Percentiles rank a stretch among this genome's conserved stretches.
Evolutionary conservation across 108 stramenopile genomes (phyloP).

Genomic region (Epithemia pelagica): DNA sequence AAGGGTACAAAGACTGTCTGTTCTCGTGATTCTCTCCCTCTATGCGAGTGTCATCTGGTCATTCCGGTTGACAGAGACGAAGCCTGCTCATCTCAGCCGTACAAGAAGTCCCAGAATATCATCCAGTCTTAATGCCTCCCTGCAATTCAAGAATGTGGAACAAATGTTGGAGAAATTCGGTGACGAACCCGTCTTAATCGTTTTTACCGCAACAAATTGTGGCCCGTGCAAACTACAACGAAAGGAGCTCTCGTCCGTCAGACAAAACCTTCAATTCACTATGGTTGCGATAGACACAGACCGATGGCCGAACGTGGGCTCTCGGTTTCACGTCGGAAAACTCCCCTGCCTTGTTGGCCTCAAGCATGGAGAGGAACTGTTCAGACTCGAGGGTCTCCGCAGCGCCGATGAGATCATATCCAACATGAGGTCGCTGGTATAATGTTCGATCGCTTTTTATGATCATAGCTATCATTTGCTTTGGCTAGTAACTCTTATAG

Average conservation of each 20-base stretch:
- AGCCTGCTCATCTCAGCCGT: too few relatives aligned
- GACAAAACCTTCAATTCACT: conserved; percentile 21
- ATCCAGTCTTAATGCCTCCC: neutral
- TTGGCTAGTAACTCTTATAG: too few relatives aligned
- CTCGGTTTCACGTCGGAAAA: conserved; percentile 40
- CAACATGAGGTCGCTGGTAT: neutral
- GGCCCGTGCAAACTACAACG: conserved; percentile 66
- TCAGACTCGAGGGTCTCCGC: conserved; percentile 50
- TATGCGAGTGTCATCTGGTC: too few relatives aligned
- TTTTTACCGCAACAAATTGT: conserved; percentile 50
- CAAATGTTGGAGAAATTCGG: conserved; percentile 50
- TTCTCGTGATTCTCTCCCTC: too few relatives aligned
- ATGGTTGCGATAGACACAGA: conserved; percentile 58
- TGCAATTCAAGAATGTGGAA: conserved; percentile 65
- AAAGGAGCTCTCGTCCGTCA: conserved; percentile 26
- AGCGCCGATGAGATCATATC: conserved; percentile 31
- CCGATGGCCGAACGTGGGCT: conserved; percentile 55
- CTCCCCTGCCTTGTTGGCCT: conserved; percentile 59
- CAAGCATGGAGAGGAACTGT: conserved; percentile 33
- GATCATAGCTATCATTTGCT: too few relatives aligned
- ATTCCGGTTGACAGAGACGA: too few relatives aligned
- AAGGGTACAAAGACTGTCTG: too few relatives aligned
- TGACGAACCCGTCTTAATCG: conserved; percentile 36
- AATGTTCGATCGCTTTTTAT: conserved; percentile 3
- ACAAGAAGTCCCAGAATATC: too few relatives aligned